phyloP scores from a whole-genome alignment of 192 early-diverging fungal genomes.

The Blastocladiella britannica region DNA sequence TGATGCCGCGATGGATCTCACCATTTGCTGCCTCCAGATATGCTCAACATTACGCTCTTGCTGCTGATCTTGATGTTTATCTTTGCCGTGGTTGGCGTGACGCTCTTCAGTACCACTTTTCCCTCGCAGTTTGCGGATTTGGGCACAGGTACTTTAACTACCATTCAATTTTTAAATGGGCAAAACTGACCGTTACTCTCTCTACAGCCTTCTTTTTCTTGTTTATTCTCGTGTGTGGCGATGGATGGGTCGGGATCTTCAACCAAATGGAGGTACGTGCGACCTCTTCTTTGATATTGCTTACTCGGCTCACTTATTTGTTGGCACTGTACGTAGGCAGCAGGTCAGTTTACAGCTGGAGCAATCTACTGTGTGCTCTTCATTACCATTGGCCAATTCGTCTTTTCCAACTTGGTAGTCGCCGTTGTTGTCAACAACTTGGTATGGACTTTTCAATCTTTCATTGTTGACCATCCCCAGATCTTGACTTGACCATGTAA shows the following conservation, averaged over 20 bases:
- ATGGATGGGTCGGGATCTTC: slow-evolving; percentile 16
- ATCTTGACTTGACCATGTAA: background rate
- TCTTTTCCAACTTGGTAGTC: slow-evolving; percentile 20
- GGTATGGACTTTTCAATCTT: slow-evolving; percentile 4
- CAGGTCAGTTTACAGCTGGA: slow-evolving; percentile 13
- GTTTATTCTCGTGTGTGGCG: slow-evolving; percentile 15
- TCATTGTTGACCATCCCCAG: background rate
- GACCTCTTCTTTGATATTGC: slow-evolving; percentile 13
- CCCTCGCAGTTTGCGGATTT: slow-evolving; percentile 13
- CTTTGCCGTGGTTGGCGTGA: slow-evolving; percentile 17
- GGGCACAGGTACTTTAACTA: slow-evolving; percentile 6
- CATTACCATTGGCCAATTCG: slow-evolving; percentile 17
- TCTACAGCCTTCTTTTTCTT: slow-evolving; percentile 17
- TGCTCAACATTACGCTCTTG: slow-evolving; percentile 17
- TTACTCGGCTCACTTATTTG: no score
- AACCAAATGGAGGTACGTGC: slow-evolving; percentile 10
- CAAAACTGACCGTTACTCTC: no score
- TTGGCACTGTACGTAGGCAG: no score
- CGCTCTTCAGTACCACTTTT: slow-evolving; percentile 11
- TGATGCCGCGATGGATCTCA: no score
- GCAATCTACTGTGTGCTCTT: slow-evolving; percentile 15
- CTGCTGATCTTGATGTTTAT: slow-evolving; percentile 17
- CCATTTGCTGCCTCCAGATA: slow-evolving; percentile 9
- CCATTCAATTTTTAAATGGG: no score
- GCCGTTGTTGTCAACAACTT: slow-evolving; percentile 23